phyloP scores from a whole-genome alignment of 495 filamentous ascomycete genomes.

The Tuber microsphaerosporum region DNA sequence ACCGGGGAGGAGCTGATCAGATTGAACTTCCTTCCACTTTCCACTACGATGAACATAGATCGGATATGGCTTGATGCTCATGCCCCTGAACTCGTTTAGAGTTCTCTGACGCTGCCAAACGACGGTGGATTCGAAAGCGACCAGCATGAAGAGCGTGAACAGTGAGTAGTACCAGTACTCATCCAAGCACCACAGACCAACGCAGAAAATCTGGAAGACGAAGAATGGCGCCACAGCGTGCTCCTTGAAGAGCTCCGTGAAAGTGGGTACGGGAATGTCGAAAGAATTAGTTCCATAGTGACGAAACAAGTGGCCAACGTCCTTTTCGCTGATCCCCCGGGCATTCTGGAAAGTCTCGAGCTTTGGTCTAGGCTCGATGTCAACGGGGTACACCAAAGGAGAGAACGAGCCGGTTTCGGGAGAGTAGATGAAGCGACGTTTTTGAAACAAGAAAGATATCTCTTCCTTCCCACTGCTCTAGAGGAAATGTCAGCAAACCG shows the following conservation, averaged over 20 bases:
- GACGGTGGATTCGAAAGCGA: slow-evolving; percentile 95
- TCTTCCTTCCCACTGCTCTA: slow-evolving; percentile 64
- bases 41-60: slow-evolving; percentile 79
- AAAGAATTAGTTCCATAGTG: slow-evolving; percentile 97
- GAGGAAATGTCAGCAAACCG: slow-evolving; percentile 18
- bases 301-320: slow-evolving; percentile 70
- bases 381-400: slow-evolving; percentile 76
- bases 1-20: slow-evolving; percentile 91
- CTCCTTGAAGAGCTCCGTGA: slow-evolving; percentile 93
- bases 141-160: slow-evolving; percentile 96
- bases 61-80: slow-evolving; percentile 98
- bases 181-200: slow-evolving; percentile 96
- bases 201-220: slow-evolving; percentile 98
- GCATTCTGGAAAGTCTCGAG: slow-evolving; percentile 71
- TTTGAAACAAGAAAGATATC: slow-evolving; percentile 92
- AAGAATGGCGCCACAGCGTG: slow-evolving; percentile 99
- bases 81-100: slow-evolving; percentile 93
- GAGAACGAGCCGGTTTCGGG: slow-evolving; percentile 61
- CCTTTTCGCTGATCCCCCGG: slow-evolving; percentile 62
- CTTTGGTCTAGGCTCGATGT: slow-evolving; percentile 62
- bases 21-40: slow-evolving; percentile 82
- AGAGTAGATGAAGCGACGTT: slow-evolving; percentile 87
- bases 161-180: slow-evolving; percentile 99
- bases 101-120: slow-evolving; percentile 98
- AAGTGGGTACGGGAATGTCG: slow-evolving; percentile 93